Evolutionary conservation across 2,329 filamentous ascomycete species (phyloP).

Genomic region (Orbilia brochopaga): DNA sequence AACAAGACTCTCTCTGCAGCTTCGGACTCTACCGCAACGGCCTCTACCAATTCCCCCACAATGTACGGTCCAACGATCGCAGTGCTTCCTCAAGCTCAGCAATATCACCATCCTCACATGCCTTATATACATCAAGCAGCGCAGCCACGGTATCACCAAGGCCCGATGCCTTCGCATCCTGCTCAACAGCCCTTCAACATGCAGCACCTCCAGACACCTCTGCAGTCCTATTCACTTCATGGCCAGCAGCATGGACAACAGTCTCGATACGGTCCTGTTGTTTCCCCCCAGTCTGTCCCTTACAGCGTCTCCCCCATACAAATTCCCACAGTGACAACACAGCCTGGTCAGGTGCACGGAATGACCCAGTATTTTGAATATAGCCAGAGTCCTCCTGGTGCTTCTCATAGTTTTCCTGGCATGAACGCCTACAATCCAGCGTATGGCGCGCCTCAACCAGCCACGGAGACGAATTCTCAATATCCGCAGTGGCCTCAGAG

Average conservation of each 20-base stretch:
- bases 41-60: conserved; percentile 36
- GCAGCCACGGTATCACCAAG: conserved; percentile 39
- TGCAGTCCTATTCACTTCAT: conserved; percentile 46
- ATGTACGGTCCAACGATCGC: conserved; percentile 50
- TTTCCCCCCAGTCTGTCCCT: conserved; percentile 31
- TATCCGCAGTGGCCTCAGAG: conserved; percentile 48
- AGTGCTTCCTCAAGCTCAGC: conserved; percentile 36
- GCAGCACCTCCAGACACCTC: conserved; percentile 36
- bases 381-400: conserved; percentile 38
- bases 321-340: conserved; percentile 46
- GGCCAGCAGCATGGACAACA: conserved; percentile 41
- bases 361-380: conserved; percentile 49
- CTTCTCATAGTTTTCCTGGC: conserved; percentile 22
- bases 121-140: conserved; percentile 31
- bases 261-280: conserved; percentile 41
- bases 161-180: conserved; percentile 29
- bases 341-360: conserved; percentile 29
- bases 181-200: conserved; percentile 46
- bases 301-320: conserved; percentile 43
- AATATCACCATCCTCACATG: conserved; percentile 46
- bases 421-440: conserved; percentile 31
- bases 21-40: conserved; percentile 30
- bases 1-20: conserved; percentile 18
- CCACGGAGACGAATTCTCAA: conserved; percentile 22
- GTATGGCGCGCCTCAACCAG: conserved; percentile 24